phyloP scores from a whole-genome alignment of 768 basidiomycete genomes.

The Naganishia friedmannii region DNA sequence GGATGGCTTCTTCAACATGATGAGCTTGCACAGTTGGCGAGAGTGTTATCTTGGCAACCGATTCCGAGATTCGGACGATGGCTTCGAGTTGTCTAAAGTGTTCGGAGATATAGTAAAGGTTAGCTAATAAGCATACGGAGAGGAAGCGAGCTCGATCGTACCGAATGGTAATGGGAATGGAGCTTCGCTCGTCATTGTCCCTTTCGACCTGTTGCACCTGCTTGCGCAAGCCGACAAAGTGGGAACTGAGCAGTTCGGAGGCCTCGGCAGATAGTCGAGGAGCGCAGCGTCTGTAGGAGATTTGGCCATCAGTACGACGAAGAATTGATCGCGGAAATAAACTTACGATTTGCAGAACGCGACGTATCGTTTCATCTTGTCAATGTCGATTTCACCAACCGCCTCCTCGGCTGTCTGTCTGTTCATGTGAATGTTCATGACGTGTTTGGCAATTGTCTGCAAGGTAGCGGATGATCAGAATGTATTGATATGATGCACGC shows the following conservation, averaged over 20 bases:
- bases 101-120: too few species aligned
- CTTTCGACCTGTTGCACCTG: conserved; percentile 92
- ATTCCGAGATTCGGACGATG: conserved; percentile 97
- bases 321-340: neutral
- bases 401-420: conserved; percentile 72
- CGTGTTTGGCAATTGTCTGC: conserved; percentile 93
- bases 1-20: conserved; percentile 96
- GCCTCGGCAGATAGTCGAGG: conserved; percentile 89
- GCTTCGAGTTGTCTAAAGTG: conserved; percentile 77
- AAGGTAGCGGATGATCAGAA: neutral
- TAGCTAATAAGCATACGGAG: neutral
- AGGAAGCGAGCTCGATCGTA: conserved; percentile 60
- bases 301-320: conserved; percentile 9
- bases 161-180: conserved; percentile 92
- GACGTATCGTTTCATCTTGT: conserved; percentile 97
- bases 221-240: conserved; percentile 88
- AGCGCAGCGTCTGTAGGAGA: conserved; percentile 75
- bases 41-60: conserved; percentile 88
- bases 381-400: conserved; percentile 86
- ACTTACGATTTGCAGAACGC: conserved; percentile 88
- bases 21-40: conserved; percentile 79
- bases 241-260: conserved; percentile 91
- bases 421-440: conserved; percentile 99
- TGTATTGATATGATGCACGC: too few species aligned
- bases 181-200: conserved; percentile 95